phyloP scores from a whole-genome alignment of 2,329 filamentous ascomycete species.

The Colletotrichum limetticola region DNA sequence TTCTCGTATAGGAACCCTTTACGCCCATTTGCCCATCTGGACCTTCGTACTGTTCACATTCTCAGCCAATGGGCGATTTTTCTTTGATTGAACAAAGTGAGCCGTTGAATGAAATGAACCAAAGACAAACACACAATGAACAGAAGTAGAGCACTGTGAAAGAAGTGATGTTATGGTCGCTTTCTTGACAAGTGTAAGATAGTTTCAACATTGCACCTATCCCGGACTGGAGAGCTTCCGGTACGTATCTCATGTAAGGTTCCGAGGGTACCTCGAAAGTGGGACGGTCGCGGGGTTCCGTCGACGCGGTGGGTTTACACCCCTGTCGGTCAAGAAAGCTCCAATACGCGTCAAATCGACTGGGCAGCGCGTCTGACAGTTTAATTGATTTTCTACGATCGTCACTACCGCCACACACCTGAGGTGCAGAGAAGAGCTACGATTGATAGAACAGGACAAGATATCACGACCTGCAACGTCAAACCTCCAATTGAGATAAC shows the following conservation, averaged over 20 bases:
- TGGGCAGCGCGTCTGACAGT: conserved; percentile 21
- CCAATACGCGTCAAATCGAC: conserved; percentile 24
- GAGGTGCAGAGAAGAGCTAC: not conserved
- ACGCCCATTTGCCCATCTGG: not conserved
- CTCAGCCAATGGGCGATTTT: not conserved
- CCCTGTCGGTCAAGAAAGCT: conserved; percentile 23
- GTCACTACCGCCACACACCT: not conserved
- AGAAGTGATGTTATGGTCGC: no score
- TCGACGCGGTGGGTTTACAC: conserved; percentile 1
- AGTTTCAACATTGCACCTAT: not conserved
- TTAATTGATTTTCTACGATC: conserved; percentile 30
- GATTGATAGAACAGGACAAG: not conserved
- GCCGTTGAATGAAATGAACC: not conserved
- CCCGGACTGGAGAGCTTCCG: not conserved
- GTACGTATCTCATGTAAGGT: not conserved
- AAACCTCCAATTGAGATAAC: not conserved
- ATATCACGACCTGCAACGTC: not conserved
- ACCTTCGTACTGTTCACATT: not conserved
- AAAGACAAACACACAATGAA: not conserved
- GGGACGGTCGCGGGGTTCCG: conserved; percentile 20
- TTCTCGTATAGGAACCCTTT: not conserved
- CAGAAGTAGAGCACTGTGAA: no score
- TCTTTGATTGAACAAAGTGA: not conserved
- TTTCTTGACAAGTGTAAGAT: not conserved
- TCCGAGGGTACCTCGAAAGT: not conserved